These are phyloP conservation scores for Cystofilobasidium bisporidii DNA, from an alignment of 768 basidiomycete species.

Conservation along the genomic window DNA sequence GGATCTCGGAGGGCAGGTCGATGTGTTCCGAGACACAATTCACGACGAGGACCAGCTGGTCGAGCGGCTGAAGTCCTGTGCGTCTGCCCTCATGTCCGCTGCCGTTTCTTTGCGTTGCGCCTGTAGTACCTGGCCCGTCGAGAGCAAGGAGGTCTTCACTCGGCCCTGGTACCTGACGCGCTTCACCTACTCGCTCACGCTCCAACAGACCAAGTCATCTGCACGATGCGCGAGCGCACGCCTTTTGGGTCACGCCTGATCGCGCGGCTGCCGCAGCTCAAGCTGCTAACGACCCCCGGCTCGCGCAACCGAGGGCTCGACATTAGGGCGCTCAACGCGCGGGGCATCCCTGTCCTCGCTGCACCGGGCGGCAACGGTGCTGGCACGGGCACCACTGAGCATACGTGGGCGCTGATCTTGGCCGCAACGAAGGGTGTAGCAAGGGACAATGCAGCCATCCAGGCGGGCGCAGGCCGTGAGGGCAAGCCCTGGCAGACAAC, in stretches of 20 bases:
- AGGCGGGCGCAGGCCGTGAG: conserved; percentile 36
- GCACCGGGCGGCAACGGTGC: conserved; percentile 37
- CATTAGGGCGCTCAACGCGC: conserved; percentile 44
- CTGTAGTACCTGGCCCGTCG: too few species aligned
- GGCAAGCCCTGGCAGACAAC: conserved; percentile 49
- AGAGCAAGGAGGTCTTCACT: too few species aligned
- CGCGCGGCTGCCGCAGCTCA: conserved; percentile 52
- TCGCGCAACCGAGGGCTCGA: conserved; percentile 48
- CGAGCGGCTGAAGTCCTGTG: conserved; percentile 47
- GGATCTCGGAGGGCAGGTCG: conserved; percentile 28
- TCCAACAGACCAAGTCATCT: conserved; percentile 45
- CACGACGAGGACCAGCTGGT: conserved; percentile 49
- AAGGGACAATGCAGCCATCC: conserved; percentile 48
- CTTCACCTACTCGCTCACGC: background rate
- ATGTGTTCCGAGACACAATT: conserved; percentile 47
- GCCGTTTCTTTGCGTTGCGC: too few species aligned
- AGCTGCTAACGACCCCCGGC: conserved; percentile 55
- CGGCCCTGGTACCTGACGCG: too few species aligned
- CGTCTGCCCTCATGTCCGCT: background rate
- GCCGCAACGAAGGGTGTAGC: conserved; percentile 48
- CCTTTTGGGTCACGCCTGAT: conserved; percentile 49
- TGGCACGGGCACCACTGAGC: conserved; percentile 44
- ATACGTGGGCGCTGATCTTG: conserved; percentile 56
- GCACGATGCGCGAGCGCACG: conserved; percentile 60
- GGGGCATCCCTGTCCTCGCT: conserved; percentile 50